phyloP scores from a whole-genome alignment of 805 yeast genomes.

The Pichia cephalocereana region DNA sequence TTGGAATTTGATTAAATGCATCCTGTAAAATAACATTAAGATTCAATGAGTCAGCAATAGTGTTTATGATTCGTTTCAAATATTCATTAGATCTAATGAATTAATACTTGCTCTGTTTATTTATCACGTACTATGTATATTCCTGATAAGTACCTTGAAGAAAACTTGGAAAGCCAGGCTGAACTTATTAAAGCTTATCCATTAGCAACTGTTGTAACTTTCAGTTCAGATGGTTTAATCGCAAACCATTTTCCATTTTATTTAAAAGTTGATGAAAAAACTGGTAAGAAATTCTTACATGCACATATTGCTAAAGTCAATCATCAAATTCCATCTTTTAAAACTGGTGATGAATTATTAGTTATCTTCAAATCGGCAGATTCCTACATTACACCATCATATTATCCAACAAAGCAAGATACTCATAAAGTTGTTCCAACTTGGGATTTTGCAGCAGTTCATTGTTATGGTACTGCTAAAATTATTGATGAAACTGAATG shows the following conservation, averaged over 20 bases:
- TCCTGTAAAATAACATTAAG: no score
- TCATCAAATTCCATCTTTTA: conserved; percentile 38
- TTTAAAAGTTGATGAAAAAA: conserved; percentile 24
- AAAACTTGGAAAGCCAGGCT: conserved; percentile 30
- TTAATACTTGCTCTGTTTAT: background rate
- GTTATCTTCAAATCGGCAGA: conserved; percentile 44
- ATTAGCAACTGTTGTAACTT: conserved; percentile 41
- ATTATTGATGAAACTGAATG: conserved; percentile 38
- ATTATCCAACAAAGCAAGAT: conserved; percentile 46
- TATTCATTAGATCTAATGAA: no score
- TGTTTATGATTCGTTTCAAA: no score
- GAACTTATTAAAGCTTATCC: conserved; percentile 39
- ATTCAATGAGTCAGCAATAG: background rate
- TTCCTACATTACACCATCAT: conserved; percentile 49
- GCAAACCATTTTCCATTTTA: conserved; percentile 54
- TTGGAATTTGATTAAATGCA: no score
- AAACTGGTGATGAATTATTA: conserved; percentile 31
- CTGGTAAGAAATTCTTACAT: conserved; percentile 26
- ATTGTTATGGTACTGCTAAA: conserved; percentile 42
- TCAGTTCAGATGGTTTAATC: conserved; percentile 31
- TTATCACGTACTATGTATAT: conserved; percentile 18
- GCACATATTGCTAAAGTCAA: conserved; percentile 50
- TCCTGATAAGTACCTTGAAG: conserved; percentile 19
- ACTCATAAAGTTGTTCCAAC: conserved; percentile 63
- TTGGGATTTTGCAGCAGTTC: conserved; percentile 56